A percentile compares a stretch with the other conserved stretches of the same genome.
Evolutionary conservation across 2,329 filamentous ascomycete species (phyloP).

Genomic region (Trichoderma sp.): DNA sequence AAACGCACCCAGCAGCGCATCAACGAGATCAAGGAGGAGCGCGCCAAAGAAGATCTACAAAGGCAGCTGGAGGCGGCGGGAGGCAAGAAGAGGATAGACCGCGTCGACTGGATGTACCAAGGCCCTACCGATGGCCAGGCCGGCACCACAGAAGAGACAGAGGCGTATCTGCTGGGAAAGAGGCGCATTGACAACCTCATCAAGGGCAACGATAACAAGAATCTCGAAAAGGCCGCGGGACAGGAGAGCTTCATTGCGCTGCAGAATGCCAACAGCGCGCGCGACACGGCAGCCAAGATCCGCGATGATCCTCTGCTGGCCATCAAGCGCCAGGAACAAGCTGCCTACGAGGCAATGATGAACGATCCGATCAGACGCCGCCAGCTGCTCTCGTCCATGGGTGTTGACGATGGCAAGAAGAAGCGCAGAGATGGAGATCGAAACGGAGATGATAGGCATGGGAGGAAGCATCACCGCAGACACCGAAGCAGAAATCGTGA

Average conservation of each 20-base stretch:
- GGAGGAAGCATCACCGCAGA: conserved; percentile 50
- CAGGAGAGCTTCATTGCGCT: conserved; percentile 63
- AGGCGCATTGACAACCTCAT: conserved; percentile 83
- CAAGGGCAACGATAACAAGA: conserved; percentile 78
- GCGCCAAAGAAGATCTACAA: conserved; percentile 88
- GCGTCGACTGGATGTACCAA: conserved; percentile 98
- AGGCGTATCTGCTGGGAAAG: conserved; percentile 91
- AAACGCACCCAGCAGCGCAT: conserved; percentile 90
- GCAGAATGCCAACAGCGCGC: conserved; percentile 70
- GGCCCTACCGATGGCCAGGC: conserved; percentile 77
- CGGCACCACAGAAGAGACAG: conserved; percentile 85
- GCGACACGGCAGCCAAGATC: conserved; percentile 85
- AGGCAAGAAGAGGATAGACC: conserved; percentile 75
- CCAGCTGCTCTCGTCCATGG: conserved; percentile 68
- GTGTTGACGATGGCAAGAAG: conserved; percentile 56
- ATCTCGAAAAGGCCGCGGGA: conserved; percentile 73
- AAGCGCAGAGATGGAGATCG: conserved; percentile 32
- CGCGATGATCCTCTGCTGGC: conserved; percentile 88
- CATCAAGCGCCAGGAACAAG: conserved; percentile 90
- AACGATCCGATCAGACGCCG: conserved; percentile 71
- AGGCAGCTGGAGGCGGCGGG: conserved; percentile 86
- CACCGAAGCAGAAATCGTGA: conserved; percentile 45
- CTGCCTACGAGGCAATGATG: conserved; percentile 78
- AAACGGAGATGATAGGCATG: conserved; percentile 40
- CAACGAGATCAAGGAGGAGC: conserved; percentile 92